Conservation (phyloP, 2,329 filamentous ascomycete genomes). For the Sclerotinia subarctica region DNA sequence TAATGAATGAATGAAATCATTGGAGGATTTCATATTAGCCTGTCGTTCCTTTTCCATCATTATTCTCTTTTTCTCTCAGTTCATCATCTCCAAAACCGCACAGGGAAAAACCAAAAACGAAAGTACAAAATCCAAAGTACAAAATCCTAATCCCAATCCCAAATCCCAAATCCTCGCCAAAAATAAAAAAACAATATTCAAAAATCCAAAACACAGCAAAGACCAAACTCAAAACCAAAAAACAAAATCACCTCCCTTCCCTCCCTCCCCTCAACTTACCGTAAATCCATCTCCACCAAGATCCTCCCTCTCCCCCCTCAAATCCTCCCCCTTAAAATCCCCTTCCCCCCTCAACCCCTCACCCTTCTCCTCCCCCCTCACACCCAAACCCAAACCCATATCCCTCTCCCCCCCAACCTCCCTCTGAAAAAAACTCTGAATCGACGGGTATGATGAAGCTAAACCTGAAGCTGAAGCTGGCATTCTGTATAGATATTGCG, state of each 20-base stretch:
- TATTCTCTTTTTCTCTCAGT: not conserved
- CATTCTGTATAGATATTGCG: slow-evolving; percentile 14
- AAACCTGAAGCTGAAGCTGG: slow-evolving; percentile 12
- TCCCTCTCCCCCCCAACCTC: too few species aligned
- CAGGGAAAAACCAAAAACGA: too few species aligned
- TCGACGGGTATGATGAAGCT: slow-evolving; percentile 30
- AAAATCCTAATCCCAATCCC: not conserved
- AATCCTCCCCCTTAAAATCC: not conserved
- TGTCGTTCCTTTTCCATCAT: not conserved
- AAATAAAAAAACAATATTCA: too few species aligned
- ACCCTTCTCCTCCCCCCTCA: not conserved
- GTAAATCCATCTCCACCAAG: slow-evolving; percentile 4
- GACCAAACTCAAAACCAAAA: too few species aligned
- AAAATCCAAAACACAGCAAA: not conserved
- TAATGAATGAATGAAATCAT: too few species aligned
- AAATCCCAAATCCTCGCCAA: too few species aligned
- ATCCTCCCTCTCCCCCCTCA: not conserved
- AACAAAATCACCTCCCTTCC: accelerated
- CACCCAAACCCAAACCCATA: too few species aligned
- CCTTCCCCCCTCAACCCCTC: not conserved
- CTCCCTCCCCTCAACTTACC: not conserved
- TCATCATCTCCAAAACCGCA: not conserved
- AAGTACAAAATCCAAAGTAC: not conserved
- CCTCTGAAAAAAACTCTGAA: slow-evolving; percentile 35
- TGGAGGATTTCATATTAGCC: not conserved